Evolutionary conservation across 495 filamentous ascomycete species (phyloP).

Genomic region (Sordaria brevicollis): DNA sequence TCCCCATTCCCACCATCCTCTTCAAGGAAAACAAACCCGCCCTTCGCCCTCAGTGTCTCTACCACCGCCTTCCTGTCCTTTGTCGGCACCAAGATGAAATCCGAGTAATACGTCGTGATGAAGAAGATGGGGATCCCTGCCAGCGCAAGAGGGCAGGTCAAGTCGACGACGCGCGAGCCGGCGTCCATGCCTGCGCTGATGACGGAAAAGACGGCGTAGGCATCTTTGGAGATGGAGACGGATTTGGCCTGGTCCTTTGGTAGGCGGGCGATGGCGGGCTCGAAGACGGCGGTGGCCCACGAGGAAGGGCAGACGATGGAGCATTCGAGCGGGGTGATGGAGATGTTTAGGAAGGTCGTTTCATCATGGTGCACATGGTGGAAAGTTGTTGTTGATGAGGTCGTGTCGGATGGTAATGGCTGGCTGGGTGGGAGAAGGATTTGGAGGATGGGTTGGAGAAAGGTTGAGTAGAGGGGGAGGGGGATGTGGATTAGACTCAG

Average conservation of each 20-base stretch:
- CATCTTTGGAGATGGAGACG: constrained; percentile 68
- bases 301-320: constrained; percentile 77
- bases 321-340: constrained; percentile 85
- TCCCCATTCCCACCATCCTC: constrained; percentile 29
- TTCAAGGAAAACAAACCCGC: constrained; percentile 61
- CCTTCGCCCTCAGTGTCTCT: constrained; percentile 61
- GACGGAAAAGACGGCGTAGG: constrained; percentile 81
- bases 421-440: constrained; percentile 60
- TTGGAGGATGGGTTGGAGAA: constrained; percentile 73
- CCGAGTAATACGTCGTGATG: constrained; percentile 95
- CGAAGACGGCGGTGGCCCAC: constrained; percentile 63
- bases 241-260: constrained; percentile 36
- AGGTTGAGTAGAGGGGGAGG: constrained; percentile 64
- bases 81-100: constrained; percentile 86
- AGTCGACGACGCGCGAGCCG: constrained; percentile 83
- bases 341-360: constrained; percentile 77
- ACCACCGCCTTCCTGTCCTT: constrained; percentile 64
- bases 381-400: constrained; percentile 17
- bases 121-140: constrained; percentile 96
- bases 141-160: constrained; percentile 83
- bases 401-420: constrained; percentile 14
- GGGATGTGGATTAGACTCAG: constrained; percentile 89
- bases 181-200: constrained; percentile 82
- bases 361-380: constrained; percentile 39
- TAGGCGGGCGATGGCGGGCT: constrained; percentile 50